Conservation (phyloP, 306 rosid genomes). For the Cyclanthera cordifolia region DNA sequence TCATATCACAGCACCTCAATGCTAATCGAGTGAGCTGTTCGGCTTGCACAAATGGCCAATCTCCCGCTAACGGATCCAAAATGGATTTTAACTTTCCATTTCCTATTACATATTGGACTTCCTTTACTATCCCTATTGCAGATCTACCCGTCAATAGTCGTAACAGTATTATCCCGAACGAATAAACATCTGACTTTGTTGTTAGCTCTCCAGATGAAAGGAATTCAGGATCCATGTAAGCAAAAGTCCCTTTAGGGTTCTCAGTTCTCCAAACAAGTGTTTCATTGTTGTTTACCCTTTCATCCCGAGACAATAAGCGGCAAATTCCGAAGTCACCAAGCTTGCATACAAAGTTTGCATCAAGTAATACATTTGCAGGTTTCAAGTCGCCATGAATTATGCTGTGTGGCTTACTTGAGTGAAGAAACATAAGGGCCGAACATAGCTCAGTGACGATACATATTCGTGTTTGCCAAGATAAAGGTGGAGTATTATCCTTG, state of each 20-base stretch:
- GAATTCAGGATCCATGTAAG: conserved; percentile 77
- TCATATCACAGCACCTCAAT: conserved; percentile 60
- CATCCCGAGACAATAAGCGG: conserved; percentile 29
- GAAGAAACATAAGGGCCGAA: conserved; percentile 80
- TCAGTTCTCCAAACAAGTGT: conserved; percentile 42
- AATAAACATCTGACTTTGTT: conserved; percentile 69
- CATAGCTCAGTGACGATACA: conserved; percentile 62
- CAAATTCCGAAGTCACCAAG: conserved; percentile 77
- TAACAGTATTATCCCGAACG: conserved; percentile 69
- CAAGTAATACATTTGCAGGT: conserved; percentile 72
- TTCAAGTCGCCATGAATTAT: conserved; percentile 77
- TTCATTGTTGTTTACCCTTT: conserved; percentile 24
- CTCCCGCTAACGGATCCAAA: conserved; percentile 91
- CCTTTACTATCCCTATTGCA: conserved; percentile 47
- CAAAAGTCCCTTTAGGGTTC: conserved; percentile 48
- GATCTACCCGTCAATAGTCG: conserved; percentile 59
- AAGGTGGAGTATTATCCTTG: conserved; percentile 50
- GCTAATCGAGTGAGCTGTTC: conserved; percentile 59
- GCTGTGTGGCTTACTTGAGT: conserved; percentile 62
- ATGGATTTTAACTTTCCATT: conserved; percentile 39
- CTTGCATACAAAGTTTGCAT: conserved; percentile 52
- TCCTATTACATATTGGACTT: conserved; percentile 40
- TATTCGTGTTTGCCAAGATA: conserved; percentile 76
- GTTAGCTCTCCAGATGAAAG: conserved; percentile 62
- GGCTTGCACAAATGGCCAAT: conserved; percentile 71